Conservation (phyloP, 306 rosid species). For the Dicorynia guianensis region DNA sequence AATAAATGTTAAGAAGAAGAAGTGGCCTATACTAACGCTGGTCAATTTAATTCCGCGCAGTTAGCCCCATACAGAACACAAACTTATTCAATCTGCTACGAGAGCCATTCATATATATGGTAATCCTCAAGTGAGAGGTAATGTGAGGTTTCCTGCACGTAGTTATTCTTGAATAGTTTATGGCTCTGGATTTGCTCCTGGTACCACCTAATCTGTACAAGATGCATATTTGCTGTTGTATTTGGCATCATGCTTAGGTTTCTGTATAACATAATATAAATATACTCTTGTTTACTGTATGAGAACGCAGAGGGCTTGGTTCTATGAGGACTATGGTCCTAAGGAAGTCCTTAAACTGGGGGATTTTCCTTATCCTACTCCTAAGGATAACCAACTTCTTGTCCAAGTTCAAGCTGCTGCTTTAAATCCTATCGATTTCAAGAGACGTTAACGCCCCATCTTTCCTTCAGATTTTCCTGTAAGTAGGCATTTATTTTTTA, state of each 20-base stretch:
- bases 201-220: too few relatives aligned
- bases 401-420: constrained; percentile 54
- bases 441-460: constrained; percentile 46
- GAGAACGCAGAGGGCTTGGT: constrained; percentile 56
- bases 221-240: too few relatives aligned
- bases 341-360: constrained; percentile 56
- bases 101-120: background rate
- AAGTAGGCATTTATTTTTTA: constrained; percentile 13
- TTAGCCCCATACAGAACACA: too few relatives aligned
- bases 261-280: too few relatives aligned
- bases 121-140: background rate
- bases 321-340: constrained; percentile 55
- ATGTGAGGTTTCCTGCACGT: too few relatives aligned
- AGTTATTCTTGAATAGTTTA: too few relatives aligned
- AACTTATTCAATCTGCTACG: too few relatives aligned
- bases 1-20: background rate
- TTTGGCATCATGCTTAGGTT: too few relatives aligned
- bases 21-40: background rate
- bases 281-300: background rate
- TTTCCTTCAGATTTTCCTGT: constrained; percentile 49
- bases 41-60: background rate
- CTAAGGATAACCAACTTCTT: constrained; percentile 42
- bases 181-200: too few relatives aligned
- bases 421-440: constrained; percentile 56
- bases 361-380: constrained; percentile 43